A percentile compares a stretch with the other conserved stretches of the same genome.
Evolutionary conservation across 2,329 filamentous ascomycete species (phyloP).

Genomic region (Ampelomyces quisqualis): DNA sequence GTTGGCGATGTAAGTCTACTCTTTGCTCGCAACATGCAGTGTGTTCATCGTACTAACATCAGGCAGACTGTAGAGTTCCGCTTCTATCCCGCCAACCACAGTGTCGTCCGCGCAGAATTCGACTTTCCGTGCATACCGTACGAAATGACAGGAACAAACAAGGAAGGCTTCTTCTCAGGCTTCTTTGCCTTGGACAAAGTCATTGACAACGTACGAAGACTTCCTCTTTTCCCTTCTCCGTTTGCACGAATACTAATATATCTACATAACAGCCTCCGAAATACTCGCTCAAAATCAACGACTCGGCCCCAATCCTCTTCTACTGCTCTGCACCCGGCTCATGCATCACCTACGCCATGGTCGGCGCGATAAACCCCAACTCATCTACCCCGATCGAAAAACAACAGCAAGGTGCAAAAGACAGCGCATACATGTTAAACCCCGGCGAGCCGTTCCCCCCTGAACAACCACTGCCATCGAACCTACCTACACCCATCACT

Average conservation of each 20-base stretch:
- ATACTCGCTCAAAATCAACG: slow-evolving; percentile 32
- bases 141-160: slow-evolving; percentile 31
- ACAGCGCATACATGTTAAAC: slow-evolving; percentile 33
- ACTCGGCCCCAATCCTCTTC: slow-evolving; percentile 40
- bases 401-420: slow-evolving; percentile 27
- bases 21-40: not conserved
- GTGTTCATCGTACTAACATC: not conserved
- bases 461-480: slow-evolving; percentile 14
- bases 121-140: slow-evolving; percentile 46
- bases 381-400: slow-evolving; percentile 20
- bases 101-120: slow-evolving; percentile 46
- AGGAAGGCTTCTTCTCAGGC: slow-evolving; percentile 34
- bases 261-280: slow-evolving; percentile 26
- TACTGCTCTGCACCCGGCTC: slow-evolving; percentile 59
- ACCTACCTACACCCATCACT: not conserved
- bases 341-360: slow-evolving; percentile 68
- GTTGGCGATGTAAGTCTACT: slow-evolving; percentile 40
- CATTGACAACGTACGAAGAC: slow-evolving; percentile 18
- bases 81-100: slow-evolving; percentile 48
- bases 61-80: slow-evolving; percentile 42
- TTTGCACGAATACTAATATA: slow-evolving; percentile 2
- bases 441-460: slow-evolving; percentile 40
- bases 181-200: slow-evolving; percentile 32
- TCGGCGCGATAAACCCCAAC: slow-evolving; percentile 70
- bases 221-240: not conserved